Evolutionary conservation across 192 early-diverging fungal genomes (phyloP), one percentile per base, ranked within the genome.

Genomic region (Dissophora globulifera): DNA sequence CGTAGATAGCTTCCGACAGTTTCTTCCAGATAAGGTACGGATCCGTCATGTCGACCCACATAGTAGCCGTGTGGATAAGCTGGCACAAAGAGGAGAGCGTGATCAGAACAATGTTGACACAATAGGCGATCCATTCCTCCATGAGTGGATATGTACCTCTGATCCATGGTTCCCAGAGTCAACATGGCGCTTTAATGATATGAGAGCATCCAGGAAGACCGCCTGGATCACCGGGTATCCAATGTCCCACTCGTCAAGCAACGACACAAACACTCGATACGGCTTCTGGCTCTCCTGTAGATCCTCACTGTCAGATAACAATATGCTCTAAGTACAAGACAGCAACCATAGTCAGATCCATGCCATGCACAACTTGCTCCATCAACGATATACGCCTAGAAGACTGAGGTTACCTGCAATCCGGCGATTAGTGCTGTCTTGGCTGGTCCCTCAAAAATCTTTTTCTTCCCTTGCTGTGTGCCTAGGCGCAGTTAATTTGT

Each of bases 21-120:
- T 91, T 87, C 46, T 85, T 86, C 93, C 94, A 96, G 13, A 93
- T 86, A n/a, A 93, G 68, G 53, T 89, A 90, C 6, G 95, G 93
- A 38, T 95, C 92, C n/a, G 94, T 82, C 88, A 93, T 91, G 58
- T 95, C 93, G 25, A 98, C 76, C 79, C 94, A 93, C 94, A 95
- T 95, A 30, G 88, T 91, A 1, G 92, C 92, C 15, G 92, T 91
- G 72, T 93, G 93, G 19, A 91, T 81, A 22, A 95, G 78, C 85
- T 92, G n/a, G 15, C 30, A 12, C 35, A 8, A 70, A 32, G 16
- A 3, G 0, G 1, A 29, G 42, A 38, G 15, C n/a, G n/a, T n/a
- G n/a, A n/a, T n/a, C n/a, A n/a, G n/a, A n/a, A n/a, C n/a, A n/a
- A n/a, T n/a, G n/a, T n/a, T n/a, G n/a, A n/a, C n/a, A n/a, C n/a